Conservation (phyloP, 306 rosid species). For the Acacia crassicarpa region DNA sequence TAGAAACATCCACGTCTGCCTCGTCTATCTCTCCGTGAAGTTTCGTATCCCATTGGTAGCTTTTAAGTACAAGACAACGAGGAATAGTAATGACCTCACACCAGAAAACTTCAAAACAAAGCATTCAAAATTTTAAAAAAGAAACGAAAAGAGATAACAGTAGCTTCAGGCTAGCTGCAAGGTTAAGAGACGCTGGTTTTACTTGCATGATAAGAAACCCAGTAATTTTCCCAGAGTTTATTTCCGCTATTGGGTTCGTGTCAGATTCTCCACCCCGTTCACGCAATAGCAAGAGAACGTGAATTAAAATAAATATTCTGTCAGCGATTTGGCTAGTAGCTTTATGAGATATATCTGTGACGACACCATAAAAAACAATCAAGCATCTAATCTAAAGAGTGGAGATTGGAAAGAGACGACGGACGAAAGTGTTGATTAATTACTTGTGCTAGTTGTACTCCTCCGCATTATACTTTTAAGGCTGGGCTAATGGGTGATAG, state of each 20-base stretch:
- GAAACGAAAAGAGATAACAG: background rate
- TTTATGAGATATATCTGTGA: background rate
- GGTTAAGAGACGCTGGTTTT: background rate
- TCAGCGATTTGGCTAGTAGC: background rate
- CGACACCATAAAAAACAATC: background rate
- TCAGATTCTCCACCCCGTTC: background rate
- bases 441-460: background rate
- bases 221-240: too few relatives aligned
- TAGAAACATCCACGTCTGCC: slow-evolving; percentile 3
- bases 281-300: background rate
- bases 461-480: background rate
- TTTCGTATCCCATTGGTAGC: background rate
- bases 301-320: background rate
- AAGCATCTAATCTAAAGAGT: background rate
- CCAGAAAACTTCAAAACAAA: background rate
- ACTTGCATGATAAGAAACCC: background rate
- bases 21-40: background rate
- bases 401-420: background rate
- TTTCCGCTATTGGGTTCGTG: background rate
- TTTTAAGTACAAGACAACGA: background rate
- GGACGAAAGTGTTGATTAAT: background rate
- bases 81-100: background rate
- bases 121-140: background rate
- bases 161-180: background rate
- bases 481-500: background rate